Conservation (phyloP, 257 asterid genomes). For the Nicotiana obtusifolia region DNA sequence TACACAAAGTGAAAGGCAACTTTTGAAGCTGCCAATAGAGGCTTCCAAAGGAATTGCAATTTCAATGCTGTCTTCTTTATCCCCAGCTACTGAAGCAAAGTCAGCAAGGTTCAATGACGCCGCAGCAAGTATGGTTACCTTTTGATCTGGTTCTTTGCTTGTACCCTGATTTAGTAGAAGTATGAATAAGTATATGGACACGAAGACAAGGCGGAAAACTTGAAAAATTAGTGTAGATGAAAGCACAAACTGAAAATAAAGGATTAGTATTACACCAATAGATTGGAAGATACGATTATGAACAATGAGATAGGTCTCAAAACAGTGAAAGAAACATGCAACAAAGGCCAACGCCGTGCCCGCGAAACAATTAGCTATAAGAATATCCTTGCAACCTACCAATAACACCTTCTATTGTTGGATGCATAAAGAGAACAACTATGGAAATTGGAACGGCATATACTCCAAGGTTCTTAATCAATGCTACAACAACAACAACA, state of each 20-base stretch:
- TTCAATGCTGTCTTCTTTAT: slow-evolving; percentile 20
- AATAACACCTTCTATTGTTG: not conserved
- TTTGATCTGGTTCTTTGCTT: slow-evolving; percentile 34
- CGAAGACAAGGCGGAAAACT: not conserved
- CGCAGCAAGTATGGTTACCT: slow-evolving; percentile 26
- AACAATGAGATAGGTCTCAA: not conserved
- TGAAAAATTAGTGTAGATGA: not conserved
- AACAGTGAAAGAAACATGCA: not conserved
- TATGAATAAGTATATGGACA: slow-evolving; percentile 5
- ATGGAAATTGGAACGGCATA: not conserved
- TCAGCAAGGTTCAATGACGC: slow-evolving; percentile 55
- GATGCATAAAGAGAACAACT: not conserved
- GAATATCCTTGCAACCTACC: not conserved
- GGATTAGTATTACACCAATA: not conserved
- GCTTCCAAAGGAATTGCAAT: slow-evolving; percentile 39
- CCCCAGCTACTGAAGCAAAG: slow-evolving; percentile 30
- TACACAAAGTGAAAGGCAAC: slow-evolving; percentile 39
- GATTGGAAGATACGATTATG: not conserved
- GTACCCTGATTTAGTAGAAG: slow-evolving; percentile 32
- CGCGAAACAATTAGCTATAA: not conserved
- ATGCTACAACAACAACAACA: not conserved
- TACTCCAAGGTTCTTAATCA: not conserved
- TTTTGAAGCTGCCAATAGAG: slow-evolving; percentile 6
- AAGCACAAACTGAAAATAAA: not conserved
- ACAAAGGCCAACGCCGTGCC: not conserved